These are phyloP conservation scores for Colletotrichum brevisporum DNA, from an alignment of 2,329 filamentous ascomycete genomes.

Conservation along the genomic window DNA sequence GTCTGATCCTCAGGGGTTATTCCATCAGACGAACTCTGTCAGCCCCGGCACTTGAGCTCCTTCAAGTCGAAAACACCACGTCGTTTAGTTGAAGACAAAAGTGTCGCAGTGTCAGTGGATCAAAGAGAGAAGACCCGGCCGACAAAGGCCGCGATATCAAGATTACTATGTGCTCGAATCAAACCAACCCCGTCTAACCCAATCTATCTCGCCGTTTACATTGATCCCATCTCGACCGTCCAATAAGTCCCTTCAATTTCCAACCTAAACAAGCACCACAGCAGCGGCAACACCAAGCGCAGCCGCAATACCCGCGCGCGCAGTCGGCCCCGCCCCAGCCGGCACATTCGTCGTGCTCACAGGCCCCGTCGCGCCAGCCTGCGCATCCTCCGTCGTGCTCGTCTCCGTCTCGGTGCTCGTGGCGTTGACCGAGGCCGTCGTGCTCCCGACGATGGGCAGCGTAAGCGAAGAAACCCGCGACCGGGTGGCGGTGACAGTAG, in stretches of 20 bases:
- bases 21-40: too few species aligned
- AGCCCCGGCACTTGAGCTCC: too few species aligned
- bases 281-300: conserved; percentile 17
- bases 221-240: too few species aligned
- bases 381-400: background rate
- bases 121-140: too few species aligned
- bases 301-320: conserved; percentile 23
- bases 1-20: too few species aligned
- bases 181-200: too few species aligned
- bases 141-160: background rate
- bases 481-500: background rate
- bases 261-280: conserved; percentile 5
- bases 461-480: background rate
- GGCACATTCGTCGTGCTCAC: background rate
- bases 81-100: too few species aligned
- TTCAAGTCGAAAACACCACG: too few species aligned
- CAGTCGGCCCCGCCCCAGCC: conserved; percentile 29
- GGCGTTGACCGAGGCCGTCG: background rate
- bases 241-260: too few species aligned
- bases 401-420: background rate
- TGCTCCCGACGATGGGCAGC: background rate
- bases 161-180: background rate
- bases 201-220: too few species aligned
- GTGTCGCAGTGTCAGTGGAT: too few species aligned
- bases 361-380: background rate